These are phyloP conservation scores for Leccinum huronense DNA, from an alignment of 1,284 basidiomycete genomes.

Conservation along the genomic window DNA sequence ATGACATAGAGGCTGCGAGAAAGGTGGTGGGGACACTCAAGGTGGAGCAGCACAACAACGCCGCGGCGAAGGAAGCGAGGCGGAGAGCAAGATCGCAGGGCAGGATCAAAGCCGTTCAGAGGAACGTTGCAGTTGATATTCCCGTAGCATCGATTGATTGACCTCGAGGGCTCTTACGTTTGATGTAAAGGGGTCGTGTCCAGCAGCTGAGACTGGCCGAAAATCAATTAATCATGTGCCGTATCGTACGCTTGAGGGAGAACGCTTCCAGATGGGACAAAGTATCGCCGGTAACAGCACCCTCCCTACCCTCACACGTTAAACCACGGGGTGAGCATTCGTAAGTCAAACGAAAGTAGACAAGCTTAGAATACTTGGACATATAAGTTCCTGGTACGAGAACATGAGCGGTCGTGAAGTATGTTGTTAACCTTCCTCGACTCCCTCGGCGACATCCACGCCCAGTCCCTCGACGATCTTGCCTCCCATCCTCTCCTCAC, in stretches of 20 bases:
- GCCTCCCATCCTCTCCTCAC: slow-evolving; percentile 76
- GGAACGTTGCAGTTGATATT: slow-evolving; percentile 6
- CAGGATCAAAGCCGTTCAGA: slow-evolving; percentile 18
- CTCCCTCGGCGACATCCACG: slow-evolving; percentile 59
- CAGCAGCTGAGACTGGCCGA: not conserved
- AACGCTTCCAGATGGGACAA: slow-evolving; percentile 26
- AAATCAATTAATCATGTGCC: slow-evolving; percentile 28
- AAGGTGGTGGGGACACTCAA: slow-evolving; percentile 56
- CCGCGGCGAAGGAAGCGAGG: slow-evolving; percentile 17
- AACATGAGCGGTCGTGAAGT: too few species aligned
- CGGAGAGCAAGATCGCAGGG: slow-evolving; percentile 21
- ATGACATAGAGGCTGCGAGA: slow-evolving; percentile 52
- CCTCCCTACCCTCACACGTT: slow-evolving; percentile 10
- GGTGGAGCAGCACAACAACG: slow-evolving; percentile 35
- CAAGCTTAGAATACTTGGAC: too few species aligned
- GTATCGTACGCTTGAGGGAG: slow-evolving; percentile 24
- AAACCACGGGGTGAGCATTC: too few species aligned
- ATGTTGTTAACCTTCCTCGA: slow-evolving; percentile 48
- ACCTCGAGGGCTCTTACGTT: not conserved
- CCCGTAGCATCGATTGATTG: slow-evolving; percentile 9
- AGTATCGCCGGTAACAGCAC: slow-evolving; percentile 13
- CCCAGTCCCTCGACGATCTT: slow-evolving; percentile 69
- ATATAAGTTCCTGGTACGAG: too few species aligned
- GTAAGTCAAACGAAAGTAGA: not conserved
- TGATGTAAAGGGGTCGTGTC: not conserved